Conservation (phyloP, 148 eudicot species). For the Rhododendron ovatum region DNA sequence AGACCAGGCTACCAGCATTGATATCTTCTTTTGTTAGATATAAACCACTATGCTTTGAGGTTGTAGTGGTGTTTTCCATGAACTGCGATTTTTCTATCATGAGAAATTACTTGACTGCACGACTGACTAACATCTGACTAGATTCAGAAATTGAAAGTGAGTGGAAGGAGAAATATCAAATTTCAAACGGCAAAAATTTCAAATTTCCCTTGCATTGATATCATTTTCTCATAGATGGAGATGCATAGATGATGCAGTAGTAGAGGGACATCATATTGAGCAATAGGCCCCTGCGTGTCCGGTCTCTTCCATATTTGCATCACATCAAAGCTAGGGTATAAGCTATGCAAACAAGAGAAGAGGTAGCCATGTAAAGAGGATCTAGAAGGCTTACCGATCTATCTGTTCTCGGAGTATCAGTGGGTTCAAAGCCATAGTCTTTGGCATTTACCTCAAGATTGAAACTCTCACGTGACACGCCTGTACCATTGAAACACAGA, state of each 20-base stretch:
- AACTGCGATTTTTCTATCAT: background rate
- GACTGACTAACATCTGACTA: background rate
- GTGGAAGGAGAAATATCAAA: background rate
- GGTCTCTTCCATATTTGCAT: background rate
- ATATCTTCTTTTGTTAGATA: background rate
- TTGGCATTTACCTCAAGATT: slow-evolving; percentile 66
- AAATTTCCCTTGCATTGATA: background rate
- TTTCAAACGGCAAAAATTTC: background rate
- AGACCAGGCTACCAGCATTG: background rate
- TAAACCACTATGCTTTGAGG: background rate
- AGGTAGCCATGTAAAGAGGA: background rate
- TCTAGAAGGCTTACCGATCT: slow-evolving; percentile 57
- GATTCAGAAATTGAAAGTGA: background rate
- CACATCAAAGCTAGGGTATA: background rate
- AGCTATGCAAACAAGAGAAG: background rate
- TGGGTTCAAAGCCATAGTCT: slow-evolving; percentile 80
- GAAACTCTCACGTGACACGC: slow-evolving; percentile 86
- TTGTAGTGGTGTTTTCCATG: background rate
- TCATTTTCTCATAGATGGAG: background rate
- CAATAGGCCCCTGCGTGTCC: background rate
- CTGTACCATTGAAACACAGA: slow-evolving; percentile 26
- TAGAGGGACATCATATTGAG: background rate
- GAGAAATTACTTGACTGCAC: background rate
- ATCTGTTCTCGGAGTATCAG: slow-evolving; percentile 97
- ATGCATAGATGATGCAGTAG: background rate